A percentile compares a stretch with the other conserved stretches of the same genome.
Conservation (phyloP, 2,329 filamentous ascomycete species). For the Xylaria sp. region DNA sequence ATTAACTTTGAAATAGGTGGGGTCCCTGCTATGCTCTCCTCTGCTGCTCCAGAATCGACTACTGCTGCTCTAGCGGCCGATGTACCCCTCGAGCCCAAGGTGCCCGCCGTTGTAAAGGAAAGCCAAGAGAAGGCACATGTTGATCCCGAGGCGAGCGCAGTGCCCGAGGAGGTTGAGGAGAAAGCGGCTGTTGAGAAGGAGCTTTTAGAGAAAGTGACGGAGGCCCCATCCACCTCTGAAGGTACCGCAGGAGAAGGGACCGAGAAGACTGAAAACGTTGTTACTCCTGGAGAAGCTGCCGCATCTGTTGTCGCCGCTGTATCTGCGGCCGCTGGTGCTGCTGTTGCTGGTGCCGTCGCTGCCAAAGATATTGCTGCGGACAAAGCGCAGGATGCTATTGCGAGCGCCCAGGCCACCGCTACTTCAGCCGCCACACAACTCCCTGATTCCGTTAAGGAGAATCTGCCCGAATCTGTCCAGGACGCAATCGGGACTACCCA, state of each 20-base stretch:
- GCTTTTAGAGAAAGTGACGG: conserved; percentile 73
- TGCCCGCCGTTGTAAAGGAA: conserved; percentile 74
- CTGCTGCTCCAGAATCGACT: conserved; percentile 57
- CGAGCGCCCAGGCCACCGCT: conserved; percentile 44
- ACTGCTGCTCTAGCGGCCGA: conserved; percentile 56
- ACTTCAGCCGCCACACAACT: conserved; percentile 57
- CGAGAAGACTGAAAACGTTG: conserved; percentile 62
- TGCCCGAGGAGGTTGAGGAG: conserved; percentile 73
- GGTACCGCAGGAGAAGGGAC: conserved; percentile 64
- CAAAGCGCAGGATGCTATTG: conserved; percentile 55
- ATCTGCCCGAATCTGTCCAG: conserved; percentile 62
- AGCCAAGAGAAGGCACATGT: conserved; percentile 75
- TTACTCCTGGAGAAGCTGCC: conserved; percentile 56
- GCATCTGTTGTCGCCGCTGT: conserved; percentile 57
- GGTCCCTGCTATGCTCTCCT: conserved; percentile 41
- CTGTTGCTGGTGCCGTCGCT: conserved; percentile 51
- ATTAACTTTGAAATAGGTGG: conserved; percentile 42
- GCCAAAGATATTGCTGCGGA: conserved; percentile 56
- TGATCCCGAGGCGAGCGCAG: conserved; percentile 74
- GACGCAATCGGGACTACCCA: conserved; percentile 57
- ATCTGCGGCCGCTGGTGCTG: conserved; percentile 54
- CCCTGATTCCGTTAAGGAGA: conserved; percentile 64
- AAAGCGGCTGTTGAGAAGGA: conserved; percentile 79
- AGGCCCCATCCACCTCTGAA: conserved; percentile 68
- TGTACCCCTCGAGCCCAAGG: conserved; percentile 59